A percentile compares a stretch with the other conserved stretches of the same genome.
phyloP scores from a whole-genome alignment of 2,329 filamentous ascomycete genomes.

The Pezicula neosporulosa region DNA sequence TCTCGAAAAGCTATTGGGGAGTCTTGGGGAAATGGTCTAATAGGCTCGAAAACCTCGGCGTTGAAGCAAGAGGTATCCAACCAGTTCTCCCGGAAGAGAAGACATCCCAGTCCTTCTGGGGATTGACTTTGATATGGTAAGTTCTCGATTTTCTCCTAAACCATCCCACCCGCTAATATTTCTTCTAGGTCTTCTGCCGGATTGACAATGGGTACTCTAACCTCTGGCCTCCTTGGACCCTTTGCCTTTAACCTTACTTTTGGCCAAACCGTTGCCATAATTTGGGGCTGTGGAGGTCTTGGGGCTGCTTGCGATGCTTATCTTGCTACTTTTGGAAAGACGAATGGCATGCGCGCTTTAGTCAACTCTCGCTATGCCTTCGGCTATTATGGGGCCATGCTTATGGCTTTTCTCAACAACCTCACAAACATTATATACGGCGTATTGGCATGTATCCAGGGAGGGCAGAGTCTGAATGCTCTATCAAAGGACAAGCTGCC shows the following conservation, averaged over 20 bases:
- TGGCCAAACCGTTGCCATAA: neutral
- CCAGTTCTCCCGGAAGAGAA: neutral
- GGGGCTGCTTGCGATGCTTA: neutral
- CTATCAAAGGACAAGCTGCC: neutral
- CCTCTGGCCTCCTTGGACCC: constrained; percentile 3
- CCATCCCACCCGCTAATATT: neutral
- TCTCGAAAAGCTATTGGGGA: neutral
- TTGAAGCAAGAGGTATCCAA: constrained; percentile 6
- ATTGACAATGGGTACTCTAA: neutral
- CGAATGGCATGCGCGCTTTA: constrained; percentile 1
- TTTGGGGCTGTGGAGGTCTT: neutral
- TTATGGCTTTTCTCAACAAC: neutral
- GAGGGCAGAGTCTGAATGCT: neutral
- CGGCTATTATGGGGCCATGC: neutral
- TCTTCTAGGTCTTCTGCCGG: neutral
- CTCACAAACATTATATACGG: neutral
- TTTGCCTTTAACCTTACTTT: constrained; percentile 4
- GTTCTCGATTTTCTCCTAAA: neutral
- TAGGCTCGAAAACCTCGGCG: neutral
- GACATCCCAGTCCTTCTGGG: neutral
- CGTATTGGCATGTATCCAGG: neutral
- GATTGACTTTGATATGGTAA: neutral
- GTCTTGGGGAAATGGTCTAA: neutral
- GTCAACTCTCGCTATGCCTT: neutral
- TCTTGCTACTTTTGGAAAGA: constrained; percentile 1